phyloP scores from a whole-genome alignment of 208 protist species.

The Trypanosoma avium region DNA sequence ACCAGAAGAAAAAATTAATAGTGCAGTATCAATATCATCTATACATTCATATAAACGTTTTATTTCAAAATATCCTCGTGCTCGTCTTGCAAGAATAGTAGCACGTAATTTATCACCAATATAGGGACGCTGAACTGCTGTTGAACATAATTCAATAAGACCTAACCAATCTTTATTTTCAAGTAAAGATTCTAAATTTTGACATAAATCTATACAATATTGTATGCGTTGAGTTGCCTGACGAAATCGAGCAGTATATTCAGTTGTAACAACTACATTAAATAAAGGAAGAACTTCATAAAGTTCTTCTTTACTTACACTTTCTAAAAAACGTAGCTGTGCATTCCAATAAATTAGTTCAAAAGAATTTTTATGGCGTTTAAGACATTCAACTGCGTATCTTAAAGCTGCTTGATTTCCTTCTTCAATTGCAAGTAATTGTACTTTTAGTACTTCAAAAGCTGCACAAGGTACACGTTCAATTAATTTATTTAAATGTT shows the following conservation, averaged over 20 bases:
- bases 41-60: constrained; percentile 50
- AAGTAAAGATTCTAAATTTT: constrained; percentile 20
- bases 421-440: constrained; percentile 43
- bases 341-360: constrained; percentile 46
- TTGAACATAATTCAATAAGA: constrained; percentile 20
- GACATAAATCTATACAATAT: constrained; percentile 24
- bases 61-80: constrained; percentile 33
- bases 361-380: constrained; percentile 32
- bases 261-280: constrained; percentile 20
- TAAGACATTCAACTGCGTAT: constrained; percentile 28
- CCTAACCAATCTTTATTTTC: constrained; percentile 24
- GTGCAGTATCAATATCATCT: constrained; percentile 48
- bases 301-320: constrained; percentile 30
- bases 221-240: constrained; percentile 26
- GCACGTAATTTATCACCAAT: constrained; percentile 28
- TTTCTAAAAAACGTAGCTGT: constrained; percentile 50
- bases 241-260: constrained; percentile 41
- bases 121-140: constrained; percentile 12
- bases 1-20: constrained; percentile 29
- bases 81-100: constrained; percentile 29
- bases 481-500: constrained; percentile 43
- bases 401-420: constrained; percentile 30
- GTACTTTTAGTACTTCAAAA: constrained; percentile 53
- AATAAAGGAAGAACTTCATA: constrained; percentile 30
- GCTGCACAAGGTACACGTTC: constrained; percentile 44